Conservation (phyloP, 2,329 filamentous ascomycete species). For the Hymenotorrendiella dingleyae region DNA sequence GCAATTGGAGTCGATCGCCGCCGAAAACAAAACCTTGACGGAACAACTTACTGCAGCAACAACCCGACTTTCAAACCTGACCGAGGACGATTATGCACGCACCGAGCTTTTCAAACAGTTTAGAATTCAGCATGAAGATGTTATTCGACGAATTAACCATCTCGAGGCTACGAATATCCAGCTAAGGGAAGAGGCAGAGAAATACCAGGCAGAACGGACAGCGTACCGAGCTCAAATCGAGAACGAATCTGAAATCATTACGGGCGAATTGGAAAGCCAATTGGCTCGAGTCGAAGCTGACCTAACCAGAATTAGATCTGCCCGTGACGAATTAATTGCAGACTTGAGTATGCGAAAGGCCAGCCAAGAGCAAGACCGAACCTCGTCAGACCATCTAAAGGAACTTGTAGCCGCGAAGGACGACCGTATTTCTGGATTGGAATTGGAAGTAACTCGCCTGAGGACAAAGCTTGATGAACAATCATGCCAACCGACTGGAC, state of each 20-base stretch:
- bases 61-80: slow-evolving; percentile 61
- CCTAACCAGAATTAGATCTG: slow-evolving; percentile 75
- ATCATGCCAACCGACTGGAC: slow-evolving; percentile 33
- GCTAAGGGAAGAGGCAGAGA: slow-evolving; percentile 78
- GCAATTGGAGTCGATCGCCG: slow-evolving; percentile 73
- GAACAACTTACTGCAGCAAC: slow-evolving; percentile 75
- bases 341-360: slow-evolving; percentile 76
- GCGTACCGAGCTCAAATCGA: slow-evolving; percentile 76
- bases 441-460: slow-evolving; percentile 74
- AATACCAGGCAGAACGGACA: slow-evolving; percentile 77
- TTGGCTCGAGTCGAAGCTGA: slow-evolving; percentile 77
- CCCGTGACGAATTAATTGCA: slow-evolving; percentile 77
- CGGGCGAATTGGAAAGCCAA: slow-evolving; percentile 75
- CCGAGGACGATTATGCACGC: slow-evolving; percentile 89
- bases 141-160: slow-evolving; percentile 87
- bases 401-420: slow-evolving; percentile 76
- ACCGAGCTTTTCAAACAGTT: slow-evolving; percentile 92
- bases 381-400: slow-evolving; percentile 65
- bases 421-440: slow-evolving; percentile 72
- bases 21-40: slow-evolving; percentile 67
- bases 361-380: slow-evolving; percentile 68
- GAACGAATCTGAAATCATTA: slow-evolving; percentile 66
- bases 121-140: slow-evolving; percentile 84
- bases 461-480: slow-evolving; percentile 47
- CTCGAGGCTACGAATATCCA: slow-evolving; percentile 84